Evolutionary conservation across 2,329 filamentous ascomycete genomes (phyloP), one percentile per base, ranked within the genome.

Genomic region (Neofusicoccum cordaticola): DNA sequence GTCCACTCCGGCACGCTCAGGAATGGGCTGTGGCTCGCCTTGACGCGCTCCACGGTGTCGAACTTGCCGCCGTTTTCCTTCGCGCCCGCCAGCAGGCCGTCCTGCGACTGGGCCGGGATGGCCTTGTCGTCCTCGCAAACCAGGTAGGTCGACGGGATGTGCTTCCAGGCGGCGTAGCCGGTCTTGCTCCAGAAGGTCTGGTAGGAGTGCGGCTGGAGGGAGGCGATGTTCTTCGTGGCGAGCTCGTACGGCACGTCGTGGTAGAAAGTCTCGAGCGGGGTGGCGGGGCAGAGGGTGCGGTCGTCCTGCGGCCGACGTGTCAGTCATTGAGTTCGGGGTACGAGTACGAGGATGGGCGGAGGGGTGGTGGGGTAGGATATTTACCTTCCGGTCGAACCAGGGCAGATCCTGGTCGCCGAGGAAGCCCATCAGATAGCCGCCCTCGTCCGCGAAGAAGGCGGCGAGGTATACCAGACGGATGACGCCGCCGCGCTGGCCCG

Each of bases 21-120:
- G 67, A 80, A 82, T 17, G 78, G 79, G 67, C 75, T 79, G 68
- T 82, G 79, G 1, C 75, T 73, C 13, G 68, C 69, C 64, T 76
- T 71, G 4, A 75, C 60, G 19, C 71, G 75, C 61, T 73, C 73
- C 4, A 75, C 71, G 42, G 6, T 2, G 35, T 62, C 58, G 19
- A 63, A 22, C 47, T 35, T 71, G 70, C 17, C 76, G 34, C 13
- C 35, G 0, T 39, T 67, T 1, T 73, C 69, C 0, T 66, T 75
- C 34, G 74, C 71, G 15, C 64, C 70, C 6, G 66, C 65, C 5
- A 71, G 68, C 71, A 79, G 73, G 1, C 53, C 63, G 8, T 78
- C 72, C 66, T 80, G 77, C 3, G 70, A 64, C 2, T 56, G 22
- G 8, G 66, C 56, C 11, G 74, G 73, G 50, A 80, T 67, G 1